Evolutionary conservation across 768 basidiomycete species (phyloP), one percentile per base, ranked within the genome.

Genomic region (Cystobasidium ongulense): DNA sequence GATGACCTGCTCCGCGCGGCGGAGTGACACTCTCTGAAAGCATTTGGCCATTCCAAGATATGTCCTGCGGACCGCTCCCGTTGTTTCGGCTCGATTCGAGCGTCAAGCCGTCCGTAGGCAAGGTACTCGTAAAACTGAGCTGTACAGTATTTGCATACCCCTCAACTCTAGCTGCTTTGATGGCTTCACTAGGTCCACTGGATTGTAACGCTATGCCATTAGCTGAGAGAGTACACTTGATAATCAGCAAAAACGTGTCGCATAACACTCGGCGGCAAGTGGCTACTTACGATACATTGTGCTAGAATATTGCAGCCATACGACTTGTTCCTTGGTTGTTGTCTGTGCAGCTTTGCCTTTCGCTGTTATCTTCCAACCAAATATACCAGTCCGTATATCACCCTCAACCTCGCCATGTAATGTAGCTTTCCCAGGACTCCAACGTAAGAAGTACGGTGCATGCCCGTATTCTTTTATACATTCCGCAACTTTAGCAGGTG

Each of bases 381-480:
- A 5, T 21, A 36, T 36, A 53, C 68, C 68, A 5, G 7, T 36
- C 33, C 23, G 59, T n/a, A 71, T 2, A 71, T 71, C 68, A 29
- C 68, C 43, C 2, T 54, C 53, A 25, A 11, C n/a, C 25, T 71
- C 68, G 25, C 54, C 68, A 5, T 57, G 23, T 21, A 71, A 36
- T 25, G n/a, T 31, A 33, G 68, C 68, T 71, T 23, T 36, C 1
- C 68, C 68, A 33, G 29, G 33, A 54, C 53, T 29, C 68, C 68
- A 71, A 1, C 68, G 68, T 18, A 71, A 59, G 53, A 71, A 71
- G 35, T 54, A 71, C 23, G 72, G 72, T n/a, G 72, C 33, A 73
- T 73, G 63, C 1, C 72, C 72, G 52, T 74, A 46, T 25, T 66
- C 33, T 17, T 75, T 72, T 41, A 77, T 72, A 62, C 74, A 76